Evolutionary conservation across 768 basidiomycete genomes (phyloP).

Genomic region (Panaeolus papilionaceus): DNA sequence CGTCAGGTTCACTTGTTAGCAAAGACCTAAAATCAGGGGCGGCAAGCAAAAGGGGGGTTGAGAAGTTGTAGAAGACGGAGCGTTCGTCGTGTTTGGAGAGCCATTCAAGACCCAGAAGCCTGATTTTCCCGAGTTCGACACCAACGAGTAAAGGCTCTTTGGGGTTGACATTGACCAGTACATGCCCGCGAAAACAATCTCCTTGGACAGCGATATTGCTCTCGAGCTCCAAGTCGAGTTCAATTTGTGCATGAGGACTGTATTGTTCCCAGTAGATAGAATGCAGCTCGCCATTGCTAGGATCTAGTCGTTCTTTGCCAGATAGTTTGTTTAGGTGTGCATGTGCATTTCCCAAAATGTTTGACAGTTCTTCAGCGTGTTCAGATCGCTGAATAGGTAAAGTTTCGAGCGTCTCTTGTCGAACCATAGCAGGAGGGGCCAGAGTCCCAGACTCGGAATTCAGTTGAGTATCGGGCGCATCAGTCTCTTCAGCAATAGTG

Average conservation of each 20-base stretch:
- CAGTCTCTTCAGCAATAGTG: constrained; percentile 1
- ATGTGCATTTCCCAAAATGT: not conserved
- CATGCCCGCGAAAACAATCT: constrained; percentile 67
- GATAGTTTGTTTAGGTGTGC: constrained; percentile 4
- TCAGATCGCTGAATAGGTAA: not conserved
- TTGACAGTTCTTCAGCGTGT: not conserved
- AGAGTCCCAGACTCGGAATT: too few relatives aligned
- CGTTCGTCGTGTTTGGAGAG: constrained; percentile 60
- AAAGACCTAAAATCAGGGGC: constrained; percentile 51
- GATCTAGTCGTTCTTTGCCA: not conserved
- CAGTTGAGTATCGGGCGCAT: not conserved
- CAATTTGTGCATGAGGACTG: constrained; percentile 74
- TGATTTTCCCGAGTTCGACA: constrained; percentile 65
- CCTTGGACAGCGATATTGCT: constrained; percentile 83
- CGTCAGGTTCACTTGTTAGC: constrained; percentile 52
- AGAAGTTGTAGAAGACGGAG: constrained; percentile 85
- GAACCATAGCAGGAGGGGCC: not conserved
- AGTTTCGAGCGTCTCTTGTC: constrained; percentile 9
- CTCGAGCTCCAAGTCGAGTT: constrained; percentile 81
- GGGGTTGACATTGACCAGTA: constrained; percentile 70
- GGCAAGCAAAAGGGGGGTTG: constrained; percentile 56
- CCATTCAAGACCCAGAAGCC: constrained; percentile 87
- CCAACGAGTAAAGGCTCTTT: constrained; percentile 67
- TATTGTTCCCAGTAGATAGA: constrained; percentile 59
- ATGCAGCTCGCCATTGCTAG: not conserved